phyloP scores from a whole-genome alignment of 495 filamentous ascomycete species.

The Annulohypoxylon moriforme region DNA sequence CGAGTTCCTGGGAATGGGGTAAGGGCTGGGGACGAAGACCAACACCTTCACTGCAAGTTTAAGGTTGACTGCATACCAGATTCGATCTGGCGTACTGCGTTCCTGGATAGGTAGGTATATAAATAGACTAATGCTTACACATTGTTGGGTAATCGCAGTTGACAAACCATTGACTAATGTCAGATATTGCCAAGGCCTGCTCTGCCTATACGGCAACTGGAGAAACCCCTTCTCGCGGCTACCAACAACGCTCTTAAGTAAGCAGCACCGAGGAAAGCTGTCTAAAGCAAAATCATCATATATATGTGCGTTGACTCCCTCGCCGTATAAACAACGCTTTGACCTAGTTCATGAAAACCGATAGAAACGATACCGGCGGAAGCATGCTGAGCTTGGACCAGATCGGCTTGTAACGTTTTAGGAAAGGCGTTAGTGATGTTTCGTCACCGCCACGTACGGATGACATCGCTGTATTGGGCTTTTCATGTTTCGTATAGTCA shows the following conservation, averaged over 20 bases:
- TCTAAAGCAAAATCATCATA: neutral
- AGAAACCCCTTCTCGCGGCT: neutral
- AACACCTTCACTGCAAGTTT: neutral
- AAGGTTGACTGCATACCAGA: slow-evolving; percentile 10
- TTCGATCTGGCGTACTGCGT: neutral
- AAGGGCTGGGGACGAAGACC: neutral
- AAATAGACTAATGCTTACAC: neutral
- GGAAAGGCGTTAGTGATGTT: neutral
- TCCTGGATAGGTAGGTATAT: neutral
- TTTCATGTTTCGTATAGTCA: neutral
- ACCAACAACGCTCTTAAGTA: neutral
- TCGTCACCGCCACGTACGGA: neutral
- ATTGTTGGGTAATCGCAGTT: neutral
- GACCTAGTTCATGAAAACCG: no score
- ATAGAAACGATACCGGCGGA: no score
- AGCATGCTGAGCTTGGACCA: no score
- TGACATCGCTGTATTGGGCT: neutral
- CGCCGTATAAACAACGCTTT: neutral
- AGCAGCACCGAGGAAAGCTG: neutral
- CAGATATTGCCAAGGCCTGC: neutral
- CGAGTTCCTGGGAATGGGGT: neutral
- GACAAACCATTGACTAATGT: slow-evolving; percentile 3
- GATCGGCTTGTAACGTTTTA: neutral
- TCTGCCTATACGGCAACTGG: neutral
- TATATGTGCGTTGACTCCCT: neutral